phyloP scores from a whole-genome alignment of 2,329 filamentous ascomycete species.

The Immersiporthe knoxdaviesiana region DNA sequence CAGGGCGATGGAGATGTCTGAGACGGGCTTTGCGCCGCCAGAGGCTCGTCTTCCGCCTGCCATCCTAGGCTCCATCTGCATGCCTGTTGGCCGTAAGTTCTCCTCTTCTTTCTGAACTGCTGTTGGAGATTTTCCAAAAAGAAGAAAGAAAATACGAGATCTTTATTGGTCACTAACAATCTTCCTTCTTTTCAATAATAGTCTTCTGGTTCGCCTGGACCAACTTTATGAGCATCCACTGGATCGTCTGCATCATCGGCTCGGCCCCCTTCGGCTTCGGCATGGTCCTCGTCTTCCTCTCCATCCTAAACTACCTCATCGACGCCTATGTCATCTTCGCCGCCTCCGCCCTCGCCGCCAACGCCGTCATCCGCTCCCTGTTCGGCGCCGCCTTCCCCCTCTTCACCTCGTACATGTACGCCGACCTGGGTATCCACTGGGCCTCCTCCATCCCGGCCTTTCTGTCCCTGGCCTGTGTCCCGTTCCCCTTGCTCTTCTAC shows the following conservation, averaged over 20 bases:
- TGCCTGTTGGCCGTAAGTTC: constrained; percentile 22
- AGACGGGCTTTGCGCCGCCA: constrained; percentile 60
- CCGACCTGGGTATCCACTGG: constrained; percentile 73
- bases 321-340: constrained; percentile 77
- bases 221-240: constrained; percentile 37
- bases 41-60: constrained; percentile 65
- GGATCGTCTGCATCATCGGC: constrained; percentile 42
- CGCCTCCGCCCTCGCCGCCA: constrained; percentile 74
- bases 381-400: constrained; percentile 76
- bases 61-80: constrained; percentile 58
- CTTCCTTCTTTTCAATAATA: not conserved
- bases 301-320: constrained; percentile 68
- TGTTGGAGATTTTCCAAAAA: too few species aligned
- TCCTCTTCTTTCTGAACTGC: too few species aligned
- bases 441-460: constrained; percentile 75
- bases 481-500: constrained; percentile 64
- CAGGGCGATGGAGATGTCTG: constrained; percentile 44
- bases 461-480: constrained; percentile 60
- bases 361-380: constrained; percentile 70
- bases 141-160: too few species aligned
- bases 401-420: constrained; percentile 66
- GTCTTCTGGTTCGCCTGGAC: constrained; percentile 31
- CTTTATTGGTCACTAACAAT: constrained; percentile 2
- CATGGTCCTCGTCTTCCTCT: constrained; percentile 67
- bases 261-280: constrained; percentile 47